A percentile compares a stretch with the other conserved stretches of the same genome.
Evolutionary conservation across 1,284 basidiomycete species (phyloP).

Genomic region (Cerrena zonata): DNA sequence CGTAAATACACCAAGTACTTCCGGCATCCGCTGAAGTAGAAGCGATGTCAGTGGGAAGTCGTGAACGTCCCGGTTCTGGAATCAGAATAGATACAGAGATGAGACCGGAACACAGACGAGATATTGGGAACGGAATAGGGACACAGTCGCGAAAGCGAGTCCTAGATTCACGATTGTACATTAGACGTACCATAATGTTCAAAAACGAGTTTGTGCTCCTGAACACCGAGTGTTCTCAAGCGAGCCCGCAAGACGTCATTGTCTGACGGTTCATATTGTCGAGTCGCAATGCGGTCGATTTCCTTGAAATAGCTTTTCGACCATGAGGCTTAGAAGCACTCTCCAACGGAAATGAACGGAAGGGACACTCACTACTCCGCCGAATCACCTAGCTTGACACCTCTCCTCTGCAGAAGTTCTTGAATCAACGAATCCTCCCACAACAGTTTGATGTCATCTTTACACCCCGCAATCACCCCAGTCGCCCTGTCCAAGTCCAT

Average conservation of each 20-base stretch:
- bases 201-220: slow-evolving; percentile 31
- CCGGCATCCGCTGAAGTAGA: slow-evolving; percentile 3
- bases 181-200: slow-evolving; percentile 21
- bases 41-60: neutral
- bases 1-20: slow-evolving; percentile 34
- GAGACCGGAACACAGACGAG: neutral
- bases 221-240: slow-evolving; percentile 39
- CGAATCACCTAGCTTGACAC: slow-evolving; percentile 52
- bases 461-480: slow-evolving; percentile 53
- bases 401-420: slow-evolving; percentile 47
- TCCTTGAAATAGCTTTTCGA: slow-evolving; percentile 50
- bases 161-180: neutral
- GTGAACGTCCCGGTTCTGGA: neutral
- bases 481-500: slow-evolving; percentile 40
- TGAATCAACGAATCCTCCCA: slow-evolving; percentile 59
- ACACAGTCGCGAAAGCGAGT: neutral
- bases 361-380: slow-evolving; percentile 61
- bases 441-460: slow-evolving; percentile 57
- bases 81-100: neutral
- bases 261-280: slow-evolving; percentile 60
- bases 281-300: slow-evolving; percentile 54
- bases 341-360: neutral
- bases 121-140: slow-evolving; percentile 3
- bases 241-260: slow-evolving; percentile 69
- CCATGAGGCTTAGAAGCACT: neutral